Evolutionary conservation across 1,284 basidiomycete species (phyloP).

Genomic region (Lentinula novae-zelandiae): DNA sequence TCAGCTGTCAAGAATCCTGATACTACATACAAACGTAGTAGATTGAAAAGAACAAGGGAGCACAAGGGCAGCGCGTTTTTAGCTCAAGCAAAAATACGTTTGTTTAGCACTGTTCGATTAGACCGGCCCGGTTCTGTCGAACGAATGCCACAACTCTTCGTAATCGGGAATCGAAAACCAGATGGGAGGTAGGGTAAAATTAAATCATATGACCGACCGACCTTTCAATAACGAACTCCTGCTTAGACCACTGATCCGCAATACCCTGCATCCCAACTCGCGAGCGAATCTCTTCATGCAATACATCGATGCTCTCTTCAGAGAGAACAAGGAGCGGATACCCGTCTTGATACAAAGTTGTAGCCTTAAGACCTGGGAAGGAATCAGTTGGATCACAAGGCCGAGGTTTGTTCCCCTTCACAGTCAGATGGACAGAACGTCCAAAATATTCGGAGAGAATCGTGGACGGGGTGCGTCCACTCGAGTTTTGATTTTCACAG

Average conservation of each 20-base stretch:
- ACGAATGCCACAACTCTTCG: too few species aligned
- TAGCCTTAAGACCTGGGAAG: constrained; percentile 55
- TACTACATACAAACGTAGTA: not conserved
- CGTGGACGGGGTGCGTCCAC: constrained; percentile 37
- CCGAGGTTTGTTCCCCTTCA: constrained; percentile 61
- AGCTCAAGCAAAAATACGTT: not conserved
- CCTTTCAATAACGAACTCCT: constrained; percentile 60
- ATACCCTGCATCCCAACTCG: constrained; percentile 56
- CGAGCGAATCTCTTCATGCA: constrained; percentile 42
- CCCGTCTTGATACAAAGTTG: constrained; percentile 64
- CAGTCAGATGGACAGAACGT: constrained; percentile 55
- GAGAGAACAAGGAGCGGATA: constrained; percentile 66
- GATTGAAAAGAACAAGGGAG: not conserved
- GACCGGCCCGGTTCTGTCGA: too few species aligned
- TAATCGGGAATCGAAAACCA: too few species aligned
- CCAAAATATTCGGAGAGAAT: constrained; percentile 59
- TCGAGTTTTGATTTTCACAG: constrained; percentile 33
- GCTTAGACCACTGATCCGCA: constrained; percentile 51
- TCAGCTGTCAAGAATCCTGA: constrained; percentile 14
- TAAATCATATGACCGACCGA: constrained; percentile 22
- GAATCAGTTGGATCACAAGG: constrained; percentile 43
- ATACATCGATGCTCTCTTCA: constrained; percentile 53
- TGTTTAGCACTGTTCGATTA: too few species aligned
- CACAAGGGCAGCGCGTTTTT: not conserved
- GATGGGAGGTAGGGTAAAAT: not conserved